Percentiles rank a stretch among this genome's conserved stretches.
These are phyloP conservation scores for Ceratobasidium papillatum DNA, from an alignment of 1,284 basidiomycete genomes.

Conservation along the genomic window DNA sequence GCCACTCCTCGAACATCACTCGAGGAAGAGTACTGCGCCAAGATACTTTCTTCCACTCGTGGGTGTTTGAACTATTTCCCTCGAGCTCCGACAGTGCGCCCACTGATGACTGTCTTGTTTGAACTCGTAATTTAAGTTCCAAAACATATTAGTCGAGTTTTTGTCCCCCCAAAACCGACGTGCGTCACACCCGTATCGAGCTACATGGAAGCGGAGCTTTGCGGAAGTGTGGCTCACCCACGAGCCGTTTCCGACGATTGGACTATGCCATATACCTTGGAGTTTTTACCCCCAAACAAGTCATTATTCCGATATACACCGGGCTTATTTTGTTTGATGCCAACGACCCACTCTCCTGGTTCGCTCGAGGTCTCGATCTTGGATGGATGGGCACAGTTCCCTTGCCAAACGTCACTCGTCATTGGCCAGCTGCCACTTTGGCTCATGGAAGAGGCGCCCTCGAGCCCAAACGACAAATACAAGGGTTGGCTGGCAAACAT, in stretches of 20 bases:
- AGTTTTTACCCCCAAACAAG: slow-evolving; percentile 1
- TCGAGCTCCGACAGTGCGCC: slow-evolving; percentile 15
- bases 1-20: slow-evolving; percentile 29
- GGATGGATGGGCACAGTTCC: slow-evolving; percentile 8
- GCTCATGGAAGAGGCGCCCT: slow-evolving; percentile 28
- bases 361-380: slow-evolving; percentile 11
- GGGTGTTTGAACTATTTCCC: slow-evolving; percentile 11
- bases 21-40: slow-evolving; percentile 14
- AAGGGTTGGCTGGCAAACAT: slow-evolving; percentile 4
- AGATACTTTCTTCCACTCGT: background rate
- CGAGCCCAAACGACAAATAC: slow-evolving; percentile 16
- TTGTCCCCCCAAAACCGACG: slow-evolving; percentile 19
- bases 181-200: background rate
- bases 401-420: slow-evolving; percentile 21
- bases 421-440: background rate
- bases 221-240: background rate
- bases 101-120: slow-evolving; percentile 14
- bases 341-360: slow-evolving; percentile 18
- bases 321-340: background rate
- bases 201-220: slow-evolving; percentile 22
- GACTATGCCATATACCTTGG: slow-evolving; percentile 2
- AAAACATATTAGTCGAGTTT: slow-evolving; percentile 1
- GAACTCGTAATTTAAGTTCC: slow-evolving; percentile 25
- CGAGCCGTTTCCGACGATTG: slow-evolving; percentile 17
- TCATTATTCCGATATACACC: slow-evolving; percentile 6